Evolutionary conservation across 192 early-diverging fungal genomes (phyloP), one percentile per base, ranked within the genome.

Genomic region (Piromyces sp.): DNA sequence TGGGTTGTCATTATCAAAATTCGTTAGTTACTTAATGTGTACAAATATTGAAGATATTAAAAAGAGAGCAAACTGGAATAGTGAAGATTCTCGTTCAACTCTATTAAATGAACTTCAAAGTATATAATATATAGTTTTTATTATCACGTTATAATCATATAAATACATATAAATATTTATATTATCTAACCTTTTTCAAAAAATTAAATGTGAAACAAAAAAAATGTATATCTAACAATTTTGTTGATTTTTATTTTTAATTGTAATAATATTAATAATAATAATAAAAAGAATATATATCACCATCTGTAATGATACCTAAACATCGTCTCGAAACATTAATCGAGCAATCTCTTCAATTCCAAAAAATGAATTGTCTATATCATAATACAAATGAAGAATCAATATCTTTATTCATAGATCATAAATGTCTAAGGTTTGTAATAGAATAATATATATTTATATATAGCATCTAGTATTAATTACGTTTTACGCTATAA

Each of bases 301-400:
- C 93, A 9, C 91, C 95, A 0, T 85, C 91, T 3, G 86, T 93
- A 78, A 97, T 97, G 94, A 93, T 99, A 80, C 98, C 97, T 9
- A 90, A 92, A 33, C 88, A 88, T 68, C 89, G 98, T n/a, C 88
- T 99, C 78, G 90, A 96, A 80, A 92, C 89, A 11, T 86, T 99
- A 79, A 85, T 98, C 14, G 86, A 92, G 29, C 96, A 98, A 84
- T 93, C 96, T 2, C 83, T 94, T 22, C 85, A 89, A 78, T 81
- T 90, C 30, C 97, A 98, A 84, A 87, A 88, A 79, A 87, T 84
- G 19, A 88, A 91, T 30, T 99, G 98, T 85, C 83, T 94, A 79
- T 96, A 96, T 86, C 98, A 99, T 81, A 90, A 92, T 86, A 86
- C 85, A 78, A 80, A 86, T n/a, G 87, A 92, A 79, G 85, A 86